Evolutionary conservation across 352 stramenopile species (phyloP).

Genomic region (Aphanomyces stellatus): DNA sequence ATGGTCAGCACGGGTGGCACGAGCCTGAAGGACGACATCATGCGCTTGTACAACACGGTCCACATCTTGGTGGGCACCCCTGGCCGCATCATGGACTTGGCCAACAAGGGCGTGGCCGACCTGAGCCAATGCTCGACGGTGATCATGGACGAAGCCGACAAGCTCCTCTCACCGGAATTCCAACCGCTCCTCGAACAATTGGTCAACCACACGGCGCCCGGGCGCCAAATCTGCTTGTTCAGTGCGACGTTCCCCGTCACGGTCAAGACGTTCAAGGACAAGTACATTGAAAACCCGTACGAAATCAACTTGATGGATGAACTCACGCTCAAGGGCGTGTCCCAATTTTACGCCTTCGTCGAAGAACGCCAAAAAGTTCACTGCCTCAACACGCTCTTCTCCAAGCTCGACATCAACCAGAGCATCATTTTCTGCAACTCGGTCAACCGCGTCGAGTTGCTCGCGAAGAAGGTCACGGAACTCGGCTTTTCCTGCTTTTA

Average conservation of each 20-base stretch:
- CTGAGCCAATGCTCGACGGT: constrained; percentile 95
- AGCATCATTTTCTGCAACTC: constrained; percentile 99
- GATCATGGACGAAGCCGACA: constrained; percentile 99
- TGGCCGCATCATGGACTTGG: constrained; percentile 97
- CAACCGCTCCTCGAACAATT: constrained; percentile 97
- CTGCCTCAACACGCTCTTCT: constrained; percentile 99
- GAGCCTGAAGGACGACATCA: constrained; percentile 99
- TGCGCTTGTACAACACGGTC: constrained; percentile 98
- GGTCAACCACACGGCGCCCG: constrained; percentile 87
- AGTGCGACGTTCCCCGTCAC: constrained; percentile 99
- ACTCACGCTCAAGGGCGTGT: constrained; percentile 97
- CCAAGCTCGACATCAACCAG: constrained; percentile 99
- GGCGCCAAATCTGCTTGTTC: constrained; percentile 99
- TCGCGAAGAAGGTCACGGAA: constrained; percentile 99
- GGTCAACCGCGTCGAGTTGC: constrained; percentile 97
- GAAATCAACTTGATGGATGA: constrained; percentile 99
- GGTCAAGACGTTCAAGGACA: constrained; percentile 98
- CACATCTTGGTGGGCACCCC: constrained; percentile 99
- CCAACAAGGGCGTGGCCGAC: constrained; percentile 97
- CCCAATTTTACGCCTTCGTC: constrained; percentile 99
- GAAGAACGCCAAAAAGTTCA: constrained; percentile 99
- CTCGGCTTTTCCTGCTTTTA: constrained; percentile 99
- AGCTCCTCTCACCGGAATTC: constrained; percentile 98
- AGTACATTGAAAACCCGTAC: constrained; percentile 97
- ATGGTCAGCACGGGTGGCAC: constrained; percentile 99